Percentiles rank a stretch among this genome's conserved stretches.
These are phyloP conservation scores for Aspergillus bertholletiae DNA, from an alignment of 495 filamentous ascomycete genomes.

Conservation along the genomic window DNA sequence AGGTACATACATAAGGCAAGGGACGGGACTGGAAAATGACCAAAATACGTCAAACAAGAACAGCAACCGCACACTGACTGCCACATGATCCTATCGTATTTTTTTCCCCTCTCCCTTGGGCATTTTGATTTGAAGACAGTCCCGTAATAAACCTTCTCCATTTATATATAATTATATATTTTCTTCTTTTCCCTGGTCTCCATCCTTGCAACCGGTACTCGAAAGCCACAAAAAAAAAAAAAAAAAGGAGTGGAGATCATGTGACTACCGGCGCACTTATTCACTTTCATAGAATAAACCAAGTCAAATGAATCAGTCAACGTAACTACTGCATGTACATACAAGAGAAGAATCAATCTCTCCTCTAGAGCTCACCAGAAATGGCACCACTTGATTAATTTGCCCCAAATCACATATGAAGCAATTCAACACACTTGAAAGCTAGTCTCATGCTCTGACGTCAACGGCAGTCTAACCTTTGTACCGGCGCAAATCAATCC, in stretches of 20 bases:
- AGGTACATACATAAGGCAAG: neutral
- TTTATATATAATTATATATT: neutral
- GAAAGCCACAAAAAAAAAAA: too few species aligned
- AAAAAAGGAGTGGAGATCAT: neutral
- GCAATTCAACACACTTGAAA: neutral
- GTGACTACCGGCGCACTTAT: neutral
- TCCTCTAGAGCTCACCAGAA: neutral
- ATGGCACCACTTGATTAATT: neutral
- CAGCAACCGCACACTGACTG: neutral
- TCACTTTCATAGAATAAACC: neutral
- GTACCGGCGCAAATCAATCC: neutral
- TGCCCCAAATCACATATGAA: too few species aligned
- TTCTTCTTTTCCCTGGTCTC: neutral
- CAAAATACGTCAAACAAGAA: neutral
- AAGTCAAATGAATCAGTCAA: neutral
- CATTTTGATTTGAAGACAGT: neutral
- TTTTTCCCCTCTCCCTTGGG: too few species aligned
- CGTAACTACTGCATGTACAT: neutral
- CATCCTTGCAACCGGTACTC: too few species aligned
- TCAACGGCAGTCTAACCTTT: neutral
- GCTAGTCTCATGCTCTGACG: neutral
- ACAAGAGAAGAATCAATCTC: neutral
- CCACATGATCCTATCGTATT: neutral
- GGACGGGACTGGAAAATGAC: neutral
- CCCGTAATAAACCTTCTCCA: neutral